Base-by-base conservation (phyloP, 345 rosid genomes). In the Cardiospermum halicacabum region DNA sequence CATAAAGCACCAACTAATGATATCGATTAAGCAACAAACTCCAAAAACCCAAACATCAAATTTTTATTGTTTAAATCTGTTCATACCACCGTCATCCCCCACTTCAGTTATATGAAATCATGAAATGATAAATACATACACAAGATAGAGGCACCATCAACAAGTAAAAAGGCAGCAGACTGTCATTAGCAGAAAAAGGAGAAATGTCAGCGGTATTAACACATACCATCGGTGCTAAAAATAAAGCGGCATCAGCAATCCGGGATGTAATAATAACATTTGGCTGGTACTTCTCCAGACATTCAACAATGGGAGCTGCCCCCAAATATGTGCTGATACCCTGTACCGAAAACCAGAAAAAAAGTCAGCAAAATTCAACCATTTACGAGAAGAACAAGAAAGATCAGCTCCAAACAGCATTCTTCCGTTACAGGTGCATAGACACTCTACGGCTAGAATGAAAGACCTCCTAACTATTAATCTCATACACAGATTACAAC, bases 261-360 rank as follows among this genome's bases (percentile, higher is more conserved):
- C 96, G 77, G 51, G 96, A 92, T 74, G 96, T 86, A 64, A 92
- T 78, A 32, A 92, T 69, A 25, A 92, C 93, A 81, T 86, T 64
- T 48, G 96, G 91, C 64, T 76, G 82, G 81, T 92, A 88, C 74
- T 78, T 89, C 56, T 88, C 96, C 54, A 92, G 84, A 66, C 96
- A 92, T 77, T 86, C 89, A 68, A 92, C 96, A 72, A 92, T 84
- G 1, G 96, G 96, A 72, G 89, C 91, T 58, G 96, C 96, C 78
- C 98, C 98, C 60, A 92, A 80, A 80, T 92, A 92, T 26, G 98
- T 89, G 78, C 96, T 81, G 53, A 74, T 58, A 42, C 96, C 96
- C 96, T 92, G 81, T 70, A 73, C 36, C 71, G 42, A 71, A 69
- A 27, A 51, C 56, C 40, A 57, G 15, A 68, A 69, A 18, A 8